Conservation (phyloP, 805 yeast species). For the Maudiozyma saulgeensis region DNA sequence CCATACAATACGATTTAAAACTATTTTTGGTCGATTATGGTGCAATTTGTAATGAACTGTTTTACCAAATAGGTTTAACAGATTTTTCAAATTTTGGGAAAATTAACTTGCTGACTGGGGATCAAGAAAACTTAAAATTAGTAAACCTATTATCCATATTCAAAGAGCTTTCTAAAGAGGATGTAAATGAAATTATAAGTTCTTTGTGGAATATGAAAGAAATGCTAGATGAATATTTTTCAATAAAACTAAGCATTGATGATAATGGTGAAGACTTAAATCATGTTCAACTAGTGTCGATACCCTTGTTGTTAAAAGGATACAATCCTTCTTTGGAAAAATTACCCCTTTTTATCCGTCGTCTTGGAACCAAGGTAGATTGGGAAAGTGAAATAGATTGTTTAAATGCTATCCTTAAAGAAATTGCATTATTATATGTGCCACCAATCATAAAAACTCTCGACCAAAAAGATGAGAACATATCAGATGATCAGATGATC, state of each 20-base stretch:
- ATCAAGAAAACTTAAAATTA: constrained; percentile 9
- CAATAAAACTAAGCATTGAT: constrained; percentile 33
- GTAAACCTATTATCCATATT: constrained; percentile 12
- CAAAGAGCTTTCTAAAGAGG: constrained; percentile 11
- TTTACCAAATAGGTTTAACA: constrained; percentile 69
- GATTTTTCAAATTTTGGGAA: constrained; percentile 79
- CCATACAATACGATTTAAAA: constrained; percentile 78
- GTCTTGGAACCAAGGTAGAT: constrained; percentile 48
- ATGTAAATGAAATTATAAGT: constrained; percentile 20
- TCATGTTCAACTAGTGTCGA: constrained; percentile 33
- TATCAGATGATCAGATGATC: constrained; percentile 11
- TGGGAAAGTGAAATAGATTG: constrained; percentile 66
- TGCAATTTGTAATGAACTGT: constrained; percentile 53
- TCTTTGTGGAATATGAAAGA: constrained; percentile 45
- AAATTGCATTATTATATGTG: constrained; percentile 62
- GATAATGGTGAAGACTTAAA: constrained; percentile 23
- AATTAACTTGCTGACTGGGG: constrained; percentile 28
- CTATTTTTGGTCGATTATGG: constrained; percentile 76
- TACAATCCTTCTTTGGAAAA: constrained; percentile 56
- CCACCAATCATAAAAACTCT: constrained; percentile 42
- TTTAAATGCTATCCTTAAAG: constrained; percentile 51
- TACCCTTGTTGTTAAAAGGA: constrained; percentile 64
- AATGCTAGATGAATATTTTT: constrained; percentile 78
- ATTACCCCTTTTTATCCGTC: constrained; percentile 55
- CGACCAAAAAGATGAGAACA: constrained; percentile 10